Conservation (phyloP, 2,329 filamentous ascomycete genomes). For the Xylariaceae sp. region DNA sequence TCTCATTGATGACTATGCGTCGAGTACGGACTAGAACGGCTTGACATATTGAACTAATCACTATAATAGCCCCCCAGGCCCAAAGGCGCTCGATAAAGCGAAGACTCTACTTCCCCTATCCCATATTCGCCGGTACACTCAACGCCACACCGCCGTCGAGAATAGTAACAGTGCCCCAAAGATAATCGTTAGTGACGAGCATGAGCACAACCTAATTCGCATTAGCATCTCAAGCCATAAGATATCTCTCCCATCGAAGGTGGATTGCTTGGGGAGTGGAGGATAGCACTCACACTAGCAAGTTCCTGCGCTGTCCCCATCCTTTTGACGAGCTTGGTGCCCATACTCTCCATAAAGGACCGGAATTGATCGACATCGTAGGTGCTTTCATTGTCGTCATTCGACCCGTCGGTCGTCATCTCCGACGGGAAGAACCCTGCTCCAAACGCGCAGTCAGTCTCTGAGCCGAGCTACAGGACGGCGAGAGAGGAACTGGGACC, state of each 20-base stretch:
- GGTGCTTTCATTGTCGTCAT: conserved; percentile 25
- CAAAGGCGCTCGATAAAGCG: neutral
- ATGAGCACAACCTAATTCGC: conserved; percentile 23
- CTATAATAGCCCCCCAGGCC: neutral
- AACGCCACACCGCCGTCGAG: conserved; percentile 28
- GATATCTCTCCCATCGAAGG: neutral
- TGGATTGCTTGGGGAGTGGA: neutral
- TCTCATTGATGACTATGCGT: too few species aligned
- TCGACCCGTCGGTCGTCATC: conserved; percentile 25
- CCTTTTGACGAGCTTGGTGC: conserved; percentile 21
- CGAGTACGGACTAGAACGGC: too few species aligned
- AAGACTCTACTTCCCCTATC: neutral
- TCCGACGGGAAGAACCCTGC: conserved; percentile 32
- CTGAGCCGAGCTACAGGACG: too few species aligned
- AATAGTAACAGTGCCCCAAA: conserved; percentile 28
- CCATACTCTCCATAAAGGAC: conserved; percentile 18
- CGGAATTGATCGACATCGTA: conserved; percentile 18
- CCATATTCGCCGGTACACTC: conserved; percentile 24
- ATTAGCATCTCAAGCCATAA: neutral
- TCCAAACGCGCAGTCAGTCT: neutral
- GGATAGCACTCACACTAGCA: conserved; percentile 25
- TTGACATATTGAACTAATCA: too few species aligned
- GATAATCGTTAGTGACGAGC: conserved; percentile 29
- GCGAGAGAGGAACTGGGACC: too few species aligned
- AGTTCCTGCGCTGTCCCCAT: conserved; percentile 29